Evolutionary conservation across 768 basidiomycete genomes (phyloP).

Genomic region (Sporobolomyces roseus): DNA sequence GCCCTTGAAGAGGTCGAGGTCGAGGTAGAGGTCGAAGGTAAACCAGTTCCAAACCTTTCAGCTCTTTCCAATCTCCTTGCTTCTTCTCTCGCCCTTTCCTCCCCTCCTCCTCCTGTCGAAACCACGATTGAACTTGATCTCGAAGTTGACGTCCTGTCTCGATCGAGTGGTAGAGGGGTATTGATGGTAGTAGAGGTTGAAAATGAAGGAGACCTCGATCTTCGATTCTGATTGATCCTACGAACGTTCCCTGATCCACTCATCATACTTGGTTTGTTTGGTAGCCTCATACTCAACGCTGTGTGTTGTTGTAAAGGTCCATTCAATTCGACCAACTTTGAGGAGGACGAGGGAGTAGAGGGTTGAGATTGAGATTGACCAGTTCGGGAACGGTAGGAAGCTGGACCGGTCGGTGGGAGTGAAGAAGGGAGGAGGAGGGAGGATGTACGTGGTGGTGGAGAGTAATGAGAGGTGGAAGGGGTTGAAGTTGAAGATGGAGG

Average conservation of each 20-base stretch:
- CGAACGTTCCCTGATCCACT: too few relatives aligned
- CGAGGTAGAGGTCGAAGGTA: neutral
- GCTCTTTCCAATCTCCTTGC: constrained; percentile 4
- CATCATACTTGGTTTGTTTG: neutral
- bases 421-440: neutral
- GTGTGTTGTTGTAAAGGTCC: too few relatives aligned
- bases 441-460: neutral
- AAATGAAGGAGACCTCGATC: too few relatives aligned
- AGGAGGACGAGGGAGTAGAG: neutral
- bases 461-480: neutral
- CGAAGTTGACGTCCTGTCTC: neutral
- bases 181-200: too few relatives aligned
- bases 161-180: too few relatives aligned
- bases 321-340: too few relatives aligned
- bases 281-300: too few relatives aligned
- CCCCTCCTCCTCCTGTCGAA: neutral
- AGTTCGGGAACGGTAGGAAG: neutral
- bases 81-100: constrained; percentile 3
- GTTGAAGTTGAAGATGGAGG: neutral
- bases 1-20: neutral
- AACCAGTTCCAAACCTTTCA: constrained; percentile 3
- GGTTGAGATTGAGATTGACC: neutral
- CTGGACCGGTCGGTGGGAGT: constrained; percentile 7
- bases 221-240: too few relatives aligned
- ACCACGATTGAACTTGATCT: neutral